These are phyloP conservation scores for Calonectria hongkongensis DNA, from an alignment of 2,329 filamentous ascomycete species.

Conservation along the genomic window DNA sequence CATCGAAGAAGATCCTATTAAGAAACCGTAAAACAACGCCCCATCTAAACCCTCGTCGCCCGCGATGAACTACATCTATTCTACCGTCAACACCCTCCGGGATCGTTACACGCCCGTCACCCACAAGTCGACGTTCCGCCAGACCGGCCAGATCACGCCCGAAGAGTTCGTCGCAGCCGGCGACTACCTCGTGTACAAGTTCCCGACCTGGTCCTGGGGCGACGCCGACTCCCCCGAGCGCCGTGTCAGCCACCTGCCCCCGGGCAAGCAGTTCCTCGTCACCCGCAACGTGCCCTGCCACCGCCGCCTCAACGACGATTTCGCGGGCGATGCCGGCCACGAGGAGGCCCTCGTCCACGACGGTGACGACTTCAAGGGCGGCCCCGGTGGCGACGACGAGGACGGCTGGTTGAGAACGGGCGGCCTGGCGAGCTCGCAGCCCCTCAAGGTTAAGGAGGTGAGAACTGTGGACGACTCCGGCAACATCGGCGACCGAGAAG, in stretches of 20 bases:
- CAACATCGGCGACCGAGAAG: slow-evolving; percentile 85
- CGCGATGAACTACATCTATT: slow-evolving; percentile 92
- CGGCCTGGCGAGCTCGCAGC: slow-evolving; percentile 83
- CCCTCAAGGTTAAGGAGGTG: slow-evolving; percentile 86
- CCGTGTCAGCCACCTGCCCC: slow-evolving; percentile 86
- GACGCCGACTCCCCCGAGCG: slow-evolving; percentile 88
- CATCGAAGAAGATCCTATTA: not conserved
- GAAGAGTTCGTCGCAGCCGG: slow-evolving; percentile 97
- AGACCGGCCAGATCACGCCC: slow-evolving; percentile 95
- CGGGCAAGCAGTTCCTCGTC: slow-evolving; percentile 95
- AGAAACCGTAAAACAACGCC: not conserved
- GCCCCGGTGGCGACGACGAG: slow-evolving; percentile 76
- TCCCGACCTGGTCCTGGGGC: slow-evolving; percentile 98
- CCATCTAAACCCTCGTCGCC: not conserved
- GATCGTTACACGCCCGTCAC: slow-evolving; percentile 93
- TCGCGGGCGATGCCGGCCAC: slow-evolving; percentile 89
- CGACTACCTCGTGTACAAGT: slow-evolving; percentile 99
- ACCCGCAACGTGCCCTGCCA: slow-evolving; percentile 97
- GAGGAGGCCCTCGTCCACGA: slow-evolving; percentile 92
- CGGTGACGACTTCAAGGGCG: slow-evolving; percentile 77
- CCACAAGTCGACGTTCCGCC: slow-evolving; percentile 94
- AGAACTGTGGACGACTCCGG: slow-evolving; percentile 92
- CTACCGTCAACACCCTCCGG: slow-evolving; percentile 92
- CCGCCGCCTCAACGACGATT: slow-evolving; percentile 92
- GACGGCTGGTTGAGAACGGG: slow-evolving; percentile 96